Evolutionary conservation across 2,329 filamentous ascomycete genomes (phyloP).

Genomic region (Neurospora crassa): DNA sequence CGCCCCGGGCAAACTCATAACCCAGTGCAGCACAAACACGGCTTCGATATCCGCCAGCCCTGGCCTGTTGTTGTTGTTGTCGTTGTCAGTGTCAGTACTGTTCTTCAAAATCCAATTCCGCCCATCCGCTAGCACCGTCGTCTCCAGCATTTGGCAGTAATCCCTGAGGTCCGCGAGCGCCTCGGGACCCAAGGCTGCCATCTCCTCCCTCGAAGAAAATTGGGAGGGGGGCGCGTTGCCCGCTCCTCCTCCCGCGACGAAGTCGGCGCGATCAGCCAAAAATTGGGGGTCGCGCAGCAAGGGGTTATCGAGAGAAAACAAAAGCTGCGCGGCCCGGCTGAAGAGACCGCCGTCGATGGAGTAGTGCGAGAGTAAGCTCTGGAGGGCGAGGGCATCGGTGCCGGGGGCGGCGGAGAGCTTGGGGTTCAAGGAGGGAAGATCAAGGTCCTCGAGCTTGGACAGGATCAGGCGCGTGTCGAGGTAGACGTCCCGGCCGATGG

Average conservation of each 20-base stretch:
- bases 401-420: constrained; percentile 26
- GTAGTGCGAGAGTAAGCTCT: constrained; percentile 46
- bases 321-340: constrained; percentile 36
- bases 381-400: constrained; percentile 34
- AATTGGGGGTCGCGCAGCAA: constrained; percentile 49
- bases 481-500: constrained; percentile 59
- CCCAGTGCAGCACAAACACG: constrained; percentile 60
- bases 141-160: constrained; percentile 50
- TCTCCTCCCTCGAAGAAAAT: constrained; percentile 17
- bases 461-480: constrained; percentile 62
- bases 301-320: constrained; percentile 43
- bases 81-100: constrained; percentile 27
- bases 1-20: constrained; percentile 43
- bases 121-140: constrained; percentile 54
- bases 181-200: constrained; percentile 34
- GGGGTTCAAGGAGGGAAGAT: constrained; percentile 21
- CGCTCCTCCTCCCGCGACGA: constrained; percentile 8
- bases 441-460: constrained; percentile 49
- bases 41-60: constrained; percentile 60
- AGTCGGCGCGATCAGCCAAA: constrained; percentile 42
- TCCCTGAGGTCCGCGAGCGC: constrained; percentile 44
- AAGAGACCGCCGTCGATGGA: constrained; percentile 51
- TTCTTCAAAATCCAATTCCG: constrained; percentile 50
- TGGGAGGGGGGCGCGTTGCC: neutral
- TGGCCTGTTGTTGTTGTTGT: constrained; percentile 25